A percentile compares a stretch with the other conserved stretches of the same genome.
These are phyloP conservation scores for Termitomyces eurrhizus DNA, from an alignment of 768 basidiomycete genomes.

Conservation along the genomic window DNA sequence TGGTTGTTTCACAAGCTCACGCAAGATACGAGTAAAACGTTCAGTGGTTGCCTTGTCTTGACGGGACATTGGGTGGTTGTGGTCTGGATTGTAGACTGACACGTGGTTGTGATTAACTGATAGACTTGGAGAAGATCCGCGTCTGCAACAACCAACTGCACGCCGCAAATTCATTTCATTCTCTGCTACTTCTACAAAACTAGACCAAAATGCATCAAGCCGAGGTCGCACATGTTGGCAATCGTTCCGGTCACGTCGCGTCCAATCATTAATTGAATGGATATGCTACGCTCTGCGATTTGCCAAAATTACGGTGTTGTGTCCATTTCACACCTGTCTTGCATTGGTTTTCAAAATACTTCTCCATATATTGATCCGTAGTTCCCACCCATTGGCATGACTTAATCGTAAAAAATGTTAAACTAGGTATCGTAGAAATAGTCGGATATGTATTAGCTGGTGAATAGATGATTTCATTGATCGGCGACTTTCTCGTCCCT, in stretches of 20 bases:
- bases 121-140: too few relatives aligned
- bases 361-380: background rate
- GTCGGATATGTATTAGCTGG: background rate
- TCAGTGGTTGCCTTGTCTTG: slow-evolving; percentile 90
- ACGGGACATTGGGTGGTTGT: slow-evolving; percentile 34
- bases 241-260: too few relatives aligned
- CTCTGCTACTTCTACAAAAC: too few relatives aligned
- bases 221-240: too few relatives aligned
- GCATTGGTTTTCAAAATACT: background rate
- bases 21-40: slow-evolving; percentile 67
- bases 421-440: background rate
- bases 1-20: slow-evolving; percentile 83
- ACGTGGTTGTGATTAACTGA: too few relatives aligned
- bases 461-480: background rate
- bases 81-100: background rate
- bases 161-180: too few relatives aligned
- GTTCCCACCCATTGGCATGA: background rate
- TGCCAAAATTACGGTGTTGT: too few relatives aligned
- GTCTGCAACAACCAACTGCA: too few relatives aligned
- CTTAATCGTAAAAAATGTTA: background rate
- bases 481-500: slow-evolving; percentile 2
- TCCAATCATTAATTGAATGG: too few relatives aligned
- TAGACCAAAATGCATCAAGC: too few relatives aligned
- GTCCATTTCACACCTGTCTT: too few relatives aligned
- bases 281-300: too few relatives aligned